A percentile compares a stretch with the other conserved stretches of the same genome.
Evolutionary conservation across 345 rosid species (phyloP).

Genomic region (Citrus sp.): DNA sequence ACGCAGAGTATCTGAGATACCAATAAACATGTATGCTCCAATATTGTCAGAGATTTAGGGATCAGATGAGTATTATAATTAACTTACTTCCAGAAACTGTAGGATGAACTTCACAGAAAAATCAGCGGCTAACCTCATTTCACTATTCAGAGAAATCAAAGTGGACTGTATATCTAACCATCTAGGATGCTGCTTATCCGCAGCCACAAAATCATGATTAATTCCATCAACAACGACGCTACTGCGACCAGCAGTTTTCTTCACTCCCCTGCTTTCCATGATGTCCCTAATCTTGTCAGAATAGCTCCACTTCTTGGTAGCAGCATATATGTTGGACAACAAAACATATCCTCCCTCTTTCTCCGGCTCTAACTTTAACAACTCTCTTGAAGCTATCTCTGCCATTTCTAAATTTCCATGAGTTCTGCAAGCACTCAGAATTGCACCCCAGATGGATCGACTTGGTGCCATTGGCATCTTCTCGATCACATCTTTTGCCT

Average conservation of each 20-base stretch:
- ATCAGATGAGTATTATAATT: not conserved
- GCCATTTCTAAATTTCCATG: slow-evolving; percentile 46
- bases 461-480: slow-evolving; percentile 53
- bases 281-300: slow-evolving; percentile 39
- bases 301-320: slow-evolving; percentile 40
- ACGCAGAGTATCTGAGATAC: no score
- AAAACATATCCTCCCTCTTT: slow-evolving; percentile 52
- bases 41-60: no score
- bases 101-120: not conserved
- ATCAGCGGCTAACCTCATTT: slow-evolving; percentile 27
- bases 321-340: slow-evolving; percentile 53
- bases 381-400: slow-evolving; percentile 41
- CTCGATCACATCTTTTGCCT: slow-evolving; percentile 39
- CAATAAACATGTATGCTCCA: not conserved
- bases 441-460: slow-evolving; percentile 53
- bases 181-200: slow-evolving; percentile 43
- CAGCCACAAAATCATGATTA: slow-evolving; percentile 41
- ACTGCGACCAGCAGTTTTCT: slow-evolving; percentile 51
- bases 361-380: slow-evolving; percentile 55
- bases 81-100: not conserved
- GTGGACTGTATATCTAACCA: slow-evolving; percentile 32
- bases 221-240: slow-evolving; percentile 41
- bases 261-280: slow-evolving; percentile 48
- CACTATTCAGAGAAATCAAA: slow-evolving; percentile 23
- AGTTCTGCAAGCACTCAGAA: slow-evolving; percentile 40